phyloP scores from a whole-genome alignment of 1,284 basidiomycete genomes.

The Xanthoconium separans region DNA sequence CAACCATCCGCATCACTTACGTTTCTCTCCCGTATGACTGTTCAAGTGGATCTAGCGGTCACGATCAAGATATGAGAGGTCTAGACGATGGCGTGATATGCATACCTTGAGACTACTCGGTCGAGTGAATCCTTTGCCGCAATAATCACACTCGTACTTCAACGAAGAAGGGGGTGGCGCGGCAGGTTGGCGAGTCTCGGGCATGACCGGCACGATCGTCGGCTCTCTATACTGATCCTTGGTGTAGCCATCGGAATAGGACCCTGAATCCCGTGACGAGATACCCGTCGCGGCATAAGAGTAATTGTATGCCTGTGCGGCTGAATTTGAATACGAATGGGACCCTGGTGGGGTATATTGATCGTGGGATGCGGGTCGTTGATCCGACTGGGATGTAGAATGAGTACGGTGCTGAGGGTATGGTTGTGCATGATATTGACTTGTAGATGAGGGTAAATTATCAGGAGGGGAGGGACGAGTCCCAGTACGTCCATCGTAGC shows the following conservation, averaged over 20 bases:
- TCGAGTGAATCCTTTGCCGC: conserved; percentile 77
- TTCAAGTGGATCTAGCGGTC: conserved; percentile 71
- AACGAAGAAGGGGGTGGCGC: conserved; percentile 32
- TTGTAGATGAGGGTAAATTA: conserved; percentile 22
- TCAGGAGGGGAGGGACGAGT: conserved; percentile 21
- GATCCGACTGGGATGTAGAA: conserved; percentile 30
- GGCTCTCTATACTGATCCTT: conserved; percentile 25
- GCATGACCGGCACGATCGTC: conserved; percentile 3
- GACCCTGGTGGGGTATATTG: conserved; percentile 26
- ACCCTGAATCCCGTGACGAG: conserved; percentile 22
- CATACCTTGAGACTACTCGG: conserved; percentile 78
- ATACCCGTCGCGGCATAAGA: conserved; percentile 13
- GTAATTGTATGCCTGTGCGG: conserved; percentile 24
- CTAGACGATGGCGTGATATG: conserved; percentile 8
- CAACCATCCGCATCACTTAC: conserved; percentile 44
- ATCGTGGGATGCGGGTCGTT: conserved; percentile 29
- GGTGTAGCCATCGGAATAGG: conserved; percentile 15
- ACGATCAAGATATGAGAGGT: conserved; percentile 10
- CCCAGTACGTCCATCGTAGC: conserved; percentile 25
- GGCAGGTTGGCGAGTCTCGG: conserved; percentile 23
- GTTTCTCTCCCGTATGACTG: conserved; percentile 83
- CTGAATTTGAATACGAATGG: conserved; percentile 24
- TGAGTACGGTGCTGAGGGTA: conserved; percentile 25
- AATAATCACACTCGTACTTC: conserved; percentile 77
- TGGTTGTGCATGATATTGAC: conserved; percentile 24